Evolutionary conservation across 2,329 filamentous ascomycete genomes (phyloP).

Genomic region (Talaromyces sp.): DNA sequence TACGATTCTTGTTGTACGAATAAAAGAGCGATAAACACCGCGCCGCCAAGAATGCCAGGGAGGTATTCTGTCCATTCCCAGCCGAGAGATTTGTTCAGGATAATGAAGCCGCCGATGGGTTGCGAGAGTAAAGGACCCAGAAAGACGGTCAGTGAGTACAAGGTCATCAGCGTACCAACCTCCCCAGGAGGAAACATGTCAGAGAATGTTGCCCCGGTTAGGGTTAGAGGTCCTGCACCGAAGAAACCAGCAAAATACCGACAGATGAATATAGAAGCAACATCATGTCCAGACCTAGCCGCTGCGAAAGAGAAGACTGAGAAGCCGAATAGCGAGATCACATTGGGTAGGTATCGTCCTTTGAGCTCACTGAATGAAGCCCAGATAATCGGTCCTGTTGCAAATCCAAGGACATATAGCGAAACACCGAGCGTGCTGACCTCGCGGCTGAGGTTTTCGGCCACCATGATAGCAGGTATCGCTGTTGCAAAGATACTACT

Average conservation of each 20-base stretch:
- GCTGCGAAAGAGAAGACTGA: slow-evolving; percentile 61
- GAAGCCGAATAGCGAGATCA: slow-evolving; percentile 47
- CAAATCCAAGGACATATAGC: slow-evolving; percentile 59
- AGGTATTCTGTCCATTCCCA: slow-evolving; percentile 53
- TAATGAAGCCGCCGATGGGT: slow-evolving; percentile 30
- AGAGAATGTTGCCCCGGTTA: slow-evolving; percentile 64
- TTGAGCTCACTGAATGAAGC: slow-evolving; percentile 61
- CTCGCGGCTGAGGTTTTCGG: slow-evolving; percentile 32
- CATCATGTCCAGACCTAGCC: slow-evolving; percentile 38
- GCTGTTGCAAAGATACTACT: slow-evolving; percentile 8
- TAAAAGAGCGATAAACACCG: slow-evolving; percentile 28
- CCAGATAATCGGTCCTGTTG: slow-evolving; percentile 54
- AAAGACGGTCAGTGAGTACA: slow-evolving; percentile 40
- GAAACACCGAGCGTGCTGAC: slow-evolving; percentile 53
- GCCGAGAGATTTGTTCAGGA: slow-evolving; percentile 24
- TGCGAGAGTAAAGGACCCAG: slow-evolving; percentile 37
- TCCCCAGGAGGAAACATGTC: slow-evolving; percentile 59
- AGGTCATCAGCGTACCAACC: slow-evolving; percentile 54
- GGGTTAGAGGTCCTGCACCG: slow-evolving; percentile 59
- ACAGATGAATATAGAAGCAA: slow-evolving; percentile 55
- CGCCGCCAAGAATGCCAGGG: slow-evolving; percentile 35
- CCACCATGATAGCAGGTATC: slow-evolving; percentile 8
- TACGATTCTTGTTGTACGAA: slow-evolving; percentile 43
- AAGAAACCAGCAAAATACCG: slow-evolving; percentile 59
- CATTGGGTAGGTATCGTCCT: slow-evolving; percentile 53